These are phyloP conservation scores for Pseudozyma hubeiensis DNA, from an alignment of 1,284 basidiomycete species.

Conservation along the genomic window DNA sequence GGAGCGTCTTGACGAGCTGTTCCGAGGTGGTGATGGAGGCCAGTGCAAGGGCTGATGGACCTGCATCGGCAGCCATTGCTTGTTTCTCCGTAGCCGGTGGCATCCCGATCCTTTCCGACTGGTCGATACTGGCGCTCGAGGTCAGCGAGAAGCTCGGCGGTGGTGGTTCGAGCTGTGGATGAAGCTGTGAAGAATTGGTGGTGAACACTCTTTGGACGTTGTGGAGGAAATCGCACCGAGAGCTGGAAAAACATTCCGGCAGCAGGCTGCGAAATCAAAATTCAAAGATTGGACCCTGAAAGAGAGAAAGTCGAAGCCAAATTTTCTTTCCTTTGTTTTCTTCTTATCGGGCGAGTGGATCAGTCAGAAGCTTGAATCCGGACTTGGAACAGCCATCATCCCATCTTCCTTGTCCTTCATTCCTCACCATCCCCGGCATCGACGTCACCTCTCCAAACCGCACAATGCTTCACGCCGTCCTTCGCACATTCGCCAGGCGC, in stretches of 20 bases:
- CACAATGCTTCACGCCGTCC: slow-evolving; percentile 21
- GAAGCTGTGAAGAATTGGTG: neutral
- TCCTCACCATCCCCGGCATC: neutral
- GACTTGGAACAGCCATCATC: slow-evolving; percentile 11
- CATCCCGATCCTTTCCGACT: neutral
- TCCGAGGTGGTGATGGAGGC: slow-evolving; percentile 58
- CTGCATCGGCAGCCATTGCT: neutral
- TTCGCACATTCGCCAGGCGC: slow-evolving; percentile 22
- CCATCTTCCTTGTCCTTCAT: slow-evolving; percentile 1
- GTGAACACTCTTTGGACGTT: neutral
- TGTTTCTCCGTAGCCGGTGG: slow-evolving; percentile 7
- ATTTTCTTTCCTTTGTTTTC: slow-evolving; percentile 2
- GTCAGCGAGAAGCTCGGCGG: no score
- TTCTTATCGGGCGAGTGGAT: slow-evolving; percentile 44
- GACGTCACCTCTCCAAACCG: neutral
- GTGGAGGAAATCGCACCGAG: slow-evolving; percentile 26
- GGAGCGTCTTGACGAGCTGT: slow-evolving; percentile 57
- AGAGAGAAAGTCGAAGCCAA: neutral
- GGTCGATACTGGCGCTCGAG: no score
- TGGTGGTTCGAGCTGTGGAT: no score
- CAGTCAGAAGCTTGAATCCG: neutral
- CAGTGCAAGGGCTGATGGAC: slow-evolving; percentile 16
- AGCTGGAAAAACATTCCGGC: neutral
- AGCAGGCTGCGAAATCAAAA: slow-evolving; percentile 7
- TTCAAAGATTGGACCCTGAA: slow-evolving; percentile 5